phyloP scores from a whole-genome alignment of 2,329 filamentous ascomycete species.

The Trichoderma asperellum region DNA sequence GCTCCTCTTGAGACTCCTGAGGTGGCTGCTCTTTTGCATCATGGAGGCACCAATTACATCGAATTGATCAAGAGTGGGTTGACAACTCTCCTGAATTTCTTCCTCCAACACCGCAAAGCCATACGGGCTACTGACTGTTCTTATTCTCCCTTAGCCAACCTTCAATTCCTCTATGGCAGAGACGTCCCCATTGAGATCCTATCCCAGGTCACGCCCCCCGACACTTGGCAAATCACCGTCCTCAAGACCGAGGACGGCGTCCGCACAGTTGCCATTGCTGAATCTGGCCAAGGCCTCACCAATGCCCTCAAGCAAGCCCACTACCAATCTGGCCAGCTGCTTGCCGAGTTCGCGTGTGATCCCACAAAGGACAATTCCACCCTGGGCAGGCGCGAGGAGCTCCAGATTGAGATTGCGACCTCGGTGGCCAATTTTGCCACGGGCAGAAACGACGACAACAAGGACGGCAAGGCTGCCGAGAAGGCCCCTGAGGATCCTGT shows the following conservation, averaged over 20 bases:
- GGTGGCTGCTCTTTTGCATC: not conserved
- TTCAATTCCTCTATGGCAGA: slow-evolving; percentile 35
- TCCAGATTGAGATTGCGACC: not conserved
- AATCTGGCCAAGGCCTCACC: slow-evolving; percentile 36
- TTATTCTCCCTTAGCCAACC: slow-evolving; percentile 35
- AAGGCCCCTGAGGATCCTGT: not conserved
- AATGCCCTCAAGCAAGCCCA: slow-evolving; percentile 46
- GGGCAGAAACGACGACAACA: not conserved
- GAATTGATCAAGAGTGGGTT: slow-evolving; percentile 8
- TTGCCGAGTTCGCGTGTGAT: slow-evolving; percentile 14
- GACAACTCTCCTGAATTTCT: not conserved
- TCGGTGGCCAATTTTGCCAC: not conserved
- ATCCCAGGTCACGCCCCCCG: slow-evolving; percentile 34
- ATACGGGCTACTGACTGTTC: not conserved
- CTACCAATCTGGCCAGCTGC: slow-evolving; percentile 44
- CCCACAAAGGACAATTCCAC: not conserved
- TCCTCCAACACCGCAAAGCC: too few species aligned
- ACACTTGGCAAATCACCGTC: slow-evolving; percentile 36
- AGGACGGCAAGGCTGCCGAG: not conserved
- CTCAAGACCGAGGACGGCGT: slow-evolving; percentile 36
- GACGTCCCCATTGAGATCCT: slow-evolving; percentile 35
- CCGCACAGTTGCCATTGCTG: slow-evolving; percentile 41
- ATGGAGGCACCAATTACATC: not conserved
- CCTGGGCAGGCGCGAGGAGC: not conserved
- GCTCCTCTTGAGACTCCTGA: not conserved